Percentiles rank a stretch among this genome's conserved stretches.
Conservation (phyloP, 768 basidiomycete species). For the Lyophyllum decastes region DNA sequence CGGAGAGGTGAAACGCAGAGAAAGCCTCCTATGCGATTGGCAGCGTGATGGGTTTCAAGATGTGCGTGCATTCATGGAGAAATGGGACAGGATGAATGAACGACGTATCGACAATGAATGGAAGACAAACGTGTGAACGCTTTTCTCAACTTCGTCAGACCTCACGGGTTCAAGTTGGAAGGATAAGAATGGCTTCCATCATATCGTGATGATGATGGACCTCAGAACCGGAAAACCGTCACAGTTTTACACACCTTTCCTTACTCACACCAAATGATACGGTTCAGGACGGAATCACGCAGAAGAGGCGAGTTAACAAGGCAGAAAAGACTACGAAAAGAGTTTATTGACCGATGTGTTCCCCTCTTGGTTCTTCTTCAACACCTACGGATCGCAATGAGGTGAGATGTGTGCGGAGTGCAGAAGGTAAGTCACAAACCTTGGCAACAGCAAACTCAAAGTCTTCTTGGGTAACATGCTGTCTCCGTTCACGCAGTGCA, state of each 20-base stretch:
- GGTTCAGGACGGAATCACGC: background rate
- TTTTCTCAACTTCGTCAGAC: no score
- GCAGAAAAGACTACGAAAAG: constrained; percentile 61
- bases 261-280: background rate
- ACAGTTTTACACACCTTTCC: background rate
- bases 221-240: no score
- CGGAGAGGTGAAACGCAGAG: no score
- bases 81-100: background rate
- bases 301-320: background rate
- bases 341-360: constrained; percentile 95
- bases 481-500: constrained; percentile 89
- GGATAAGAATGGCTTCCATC: no score
- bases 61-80: background rate
- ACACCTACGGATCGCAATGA: constrained; percentile 44
- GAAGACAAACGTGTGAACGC: no score
- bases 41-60: no score
- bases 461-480: constrained; percentile 98
- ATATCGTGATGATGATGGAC: no score
- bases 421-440: constrained; percentile 38
- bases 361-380: constrained; percentile 96
- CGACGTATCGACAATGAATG: background rate
- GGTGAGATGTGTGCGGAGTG: background rate
- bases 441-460: constrained; percentile 99
- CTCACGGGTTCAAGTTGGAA: no score
- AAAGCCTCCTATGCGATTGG: no score